Conservation (phyloP, 2,329 filamentous ascomycete genomes). For the Cladobotryum mycophilum region DNA sequence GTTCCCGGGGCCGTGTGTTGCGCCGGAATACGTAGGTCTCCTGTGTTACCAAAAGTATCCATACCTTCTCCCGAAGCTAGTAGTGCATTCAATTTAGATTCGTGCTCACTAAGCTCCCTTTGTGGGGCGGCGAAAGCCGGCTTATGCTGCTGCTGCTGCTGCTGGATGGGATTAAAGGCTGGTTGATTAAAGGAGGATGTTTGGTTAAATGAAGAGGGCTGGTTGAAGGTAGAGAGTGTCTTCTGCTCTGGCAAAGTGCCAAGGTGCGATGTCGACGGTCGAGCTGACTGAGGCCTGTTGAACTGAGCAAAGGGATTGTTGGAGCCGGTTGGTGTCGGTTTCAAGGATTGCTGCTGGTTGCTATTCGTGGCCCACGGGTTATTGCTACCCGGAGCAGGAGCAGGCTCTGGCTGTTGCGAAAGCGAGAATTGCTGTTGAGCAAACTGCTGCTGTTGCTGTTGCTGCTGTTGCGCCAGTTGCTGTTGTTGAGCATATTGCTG, state of each 20-base stretch:
- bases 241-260: conserved; percentile 78
- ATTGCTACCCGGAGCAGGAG: conserved; percentile 74
- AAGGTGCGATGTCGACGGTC: conserved; percentile 61
- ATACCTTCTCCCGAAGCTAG: conserved; percentile 84
- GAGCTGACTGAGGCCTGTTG: conserved; percentile 48
- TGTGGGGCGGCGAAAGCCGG: conserved; percentile 35
- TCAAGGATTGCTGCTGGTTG: conserved; percentile 54
- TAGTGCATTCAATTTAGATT: conserved; percentile 76
- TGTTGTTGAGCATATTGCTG: conserved; percentile 30
- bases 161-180: conserved; percentile 38
- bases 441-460: conserved; percentile 27
- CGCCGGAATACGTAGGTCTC: conserved; percentile 87
- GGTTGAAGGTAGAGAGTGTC: conserved; percentile 55
- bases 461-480: conserved; percentile 34
- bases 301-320: conserved; percentile 92
- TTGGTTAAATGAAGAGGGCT: conserved; percentile 29
- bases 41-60: conserved; percentile 97
- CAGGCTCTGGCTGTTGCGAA: conserved; percentile 45
- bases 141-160: conserved; percentile 31
- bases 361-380: conserved; percentile 80
- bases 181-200: conserved; percentile 38
- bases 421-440: conserved; percentile 29
- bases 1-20: conserved; percentile 95
- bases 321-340: conserved; percentile 83
- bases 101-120: conserved; percentile 55